These are phyloP conservation scores for Limonium bicolor DNA, from an alignment of 148 eudicot species.

Conservation along the genomic window DNA sequence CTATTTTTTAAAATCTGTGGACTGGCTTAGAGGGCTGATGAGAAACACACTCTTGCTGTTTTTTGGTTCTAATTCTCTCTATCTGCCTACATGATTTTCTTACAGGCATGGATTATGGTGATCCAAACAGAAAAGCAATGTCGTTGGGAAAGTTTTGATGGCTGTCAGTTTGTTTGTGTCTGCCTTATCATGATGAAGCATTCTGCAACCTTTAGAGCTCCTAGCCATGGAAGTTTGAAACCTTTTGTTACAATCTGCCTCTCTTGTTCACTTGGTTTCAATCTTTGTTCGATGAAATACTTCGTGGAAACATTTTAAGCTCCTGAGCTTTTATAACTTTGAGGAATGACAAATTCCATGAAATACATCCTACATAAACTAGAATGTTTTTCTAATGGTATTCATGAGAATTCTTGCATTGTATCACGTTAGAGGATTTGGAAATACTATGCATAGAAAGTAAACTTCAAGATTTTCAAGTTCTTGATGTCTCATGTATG, in stretches of 20 bases:
- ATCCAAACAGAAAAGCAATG: constrained; percentile 46
- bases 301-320: background rate
- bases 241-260: background rate
- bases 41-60: too few relatives aligned
- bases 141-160: constrained; percentile 36
- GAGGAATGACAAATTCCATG: background rate
- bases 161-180: constrained; percentile 42
- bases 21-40: too few relatives aligned
- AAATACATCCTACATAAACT: background rate
- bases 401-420: background rate
- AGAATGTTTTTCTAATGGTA: background rate
- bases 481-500: too few relatives aligned
- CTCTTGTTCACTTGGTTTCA: background rate
- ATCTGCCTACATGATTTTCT: background rate
- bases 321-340: background rate
- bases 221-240: constrained; percentile 38
- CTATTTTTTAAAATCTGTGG: too few relatives aligned
- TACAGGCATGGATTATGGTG: constrained; percentile 57
- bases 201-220: constrained; percentile 39
- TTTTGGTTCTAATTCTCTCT: background rate
- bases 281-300: background rate
- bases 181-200: constrained; percentile 56
- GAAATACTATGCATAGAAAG: too few relatives aligned
- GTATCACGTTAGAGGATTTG: background rate
- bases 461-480: too few relatives aligned